phyloP scores from a whole-genome alignment of 1,284 basidiomycete genomes.

The Apiotrichum akiyoshidainum region DNA sequence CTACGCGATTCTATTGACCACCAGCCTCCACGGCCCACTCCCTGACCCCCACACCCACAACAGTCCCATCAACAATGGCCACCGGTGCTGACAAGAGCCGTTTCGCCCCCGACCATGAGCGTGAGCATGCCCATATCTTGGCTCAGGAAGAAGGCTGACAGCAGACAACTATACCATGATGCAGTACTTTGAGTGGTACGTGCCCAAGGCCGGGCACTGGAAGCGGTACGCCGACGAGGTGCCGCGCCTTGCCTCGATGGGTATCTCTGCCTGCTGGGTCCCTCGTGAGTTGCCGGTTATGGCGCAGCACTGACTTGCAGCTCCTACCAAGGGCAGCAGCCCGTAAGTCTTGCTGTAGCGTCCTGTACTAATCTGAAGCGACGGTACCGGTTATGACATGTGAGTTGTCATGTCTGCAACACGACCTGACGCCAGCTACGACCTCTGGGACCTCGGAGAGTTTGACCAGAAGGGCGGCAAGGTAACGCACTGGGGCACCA shows the following conservation, averaged over 20 bases:
- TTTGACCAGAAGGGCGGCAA: conserved; percentile 80
- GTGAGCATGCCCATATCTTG: neutral
- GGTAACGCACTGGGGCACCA: conserved; percentile 86
- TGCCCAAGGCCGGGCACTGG: conserved; percentile 57
- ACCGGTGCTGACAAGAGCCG: neutral
- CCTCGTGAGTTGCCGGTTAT: conserved; percentile 45
- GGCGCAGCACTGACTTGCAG: conserved; percentile 17
- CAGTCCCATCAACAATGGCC: neutral
- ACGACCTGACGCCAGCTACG: conserved; percentile 50
- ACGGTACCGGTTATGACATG: conserved; percentile 50
- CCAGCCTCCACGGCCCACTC: no score
- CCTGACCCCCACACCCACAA: no score
- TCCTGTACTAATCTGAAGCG: neutral
- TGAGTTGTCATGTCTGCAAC: conserved; percentile 22
- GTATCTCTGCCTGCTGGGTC: conserved; percentile 75
- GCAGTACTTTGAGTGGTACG: conserved; percentile 50
- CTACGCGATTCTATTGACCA: no score
- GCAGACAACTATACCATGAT: conserved; percentile 35
- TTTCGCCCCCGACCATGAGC: neutral
- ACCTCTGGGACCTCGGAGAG: conserved; percentile 86
- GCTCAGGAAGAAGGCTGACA: neutral
- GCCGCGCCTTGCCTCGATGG: conserved; percentile 67
- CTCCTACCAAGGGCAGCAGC: conserved; percentile 47
- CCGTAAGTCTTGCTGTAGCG: conserved; percentile 1
- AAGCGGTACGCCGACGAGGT: conserved; percentile 70